Percentiles rank a stretch among this genome's conserved stretches.
phyloP scores from a whole-genome alignment of 176 grass and related monocot species.

The Oryza coarctata region DNA sequence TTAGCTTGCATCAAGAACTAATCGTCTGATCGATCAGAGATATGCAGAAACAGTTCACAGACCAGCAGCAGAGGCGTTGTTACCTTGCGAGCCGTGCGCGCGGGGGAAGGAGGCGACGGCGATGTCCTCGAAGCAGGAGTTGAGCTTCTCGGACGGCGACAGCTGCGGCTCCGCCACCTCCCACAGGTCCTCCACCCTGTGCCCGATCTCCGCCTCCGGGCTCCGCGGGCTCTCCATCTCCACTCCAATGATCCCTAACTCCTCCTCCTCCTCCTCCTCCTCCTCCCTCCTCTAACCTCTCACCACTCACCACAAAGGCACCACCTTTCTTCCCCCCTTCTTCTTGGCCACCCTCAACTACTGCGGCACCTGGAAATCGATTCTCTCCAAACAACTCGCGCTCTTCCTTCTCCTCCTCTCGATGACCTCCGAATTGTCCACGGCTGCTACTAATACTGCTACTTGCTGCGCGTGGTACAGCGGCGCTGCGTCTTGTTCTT shows the following conservation, averaged over 20 bases:
- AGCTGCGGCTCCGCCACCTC: slow-evolving; percentile 91
- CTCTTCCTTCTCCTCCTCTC: not conserved
- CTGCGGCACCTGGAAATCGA: too few relatives aligned
- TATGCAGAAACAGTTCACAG: not conserved
- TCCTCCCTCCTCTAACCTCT: not conserved
- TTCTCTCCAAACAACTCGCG: not conserved
- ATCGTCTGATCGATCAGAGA: not conserved
- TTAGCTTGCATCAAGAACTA: not conserved
- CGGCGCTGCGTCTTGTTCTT: not conserved
- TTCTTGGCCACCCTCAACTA: not conserved
- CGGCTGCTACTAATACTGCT: not conserved
- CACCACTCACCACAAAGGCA: not conserved
- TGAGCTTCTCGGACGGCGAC: slow-evolving; percentile 90
- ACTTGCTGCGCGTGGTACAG: too few relatives aligned
- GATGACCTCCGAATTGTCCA: not conserved
- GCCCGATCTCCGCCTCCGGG: slow-evolving; percentile 91
- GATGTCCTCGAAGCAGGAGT: slow-evolving; percentile 93
- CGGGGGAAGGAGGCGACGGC: slow-evolving; percentile 73
- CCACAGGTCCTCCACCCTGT: slow-evolving; percentile 90
- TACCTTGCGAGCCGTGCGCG: slow-evolving; percentile 57
- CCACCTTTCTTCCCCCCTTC: not conserved
- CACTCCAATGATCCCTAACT: not conserved
- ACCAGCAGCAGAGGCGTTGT: not conserved
- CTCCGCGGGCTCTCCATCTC: slow-evolving; percentile 73
- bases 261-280: not conserved